A percentile compares a stretch with the other conserved stretches of the same genome.
phyloP scores from a whole-genome alignment of 2,329 filamentous ascomycete genomes.

The Raffaelea deltoideospora region DNA sequence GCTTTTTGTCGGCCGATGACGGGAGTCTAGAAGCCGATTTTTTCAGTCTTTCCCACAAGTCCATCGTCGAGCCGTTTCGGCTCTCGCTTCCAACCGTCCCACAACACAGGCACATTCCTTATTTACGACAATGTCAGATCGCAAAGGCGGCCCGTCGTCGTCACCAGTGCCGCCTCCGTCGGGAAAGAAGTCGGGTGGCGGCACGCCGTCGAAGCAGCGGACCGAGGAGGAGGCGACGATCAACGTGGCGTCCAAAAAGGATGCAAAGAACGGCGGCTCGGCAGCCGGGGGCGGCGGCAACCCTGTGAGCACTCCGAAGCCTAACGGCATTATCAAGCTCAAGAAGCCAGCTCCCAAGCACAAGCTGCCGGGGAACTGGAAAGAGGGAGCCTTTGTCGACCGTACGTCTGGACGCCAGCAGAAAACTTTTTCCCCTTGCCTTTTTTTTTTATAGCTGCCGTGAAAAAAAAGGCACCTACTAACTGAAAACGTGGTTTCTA shows the following conservation, averaged over 20 bases:
- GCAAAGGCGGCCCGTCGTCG: no score
- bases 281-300: background rate
- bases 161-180: conserved; percentile 9
- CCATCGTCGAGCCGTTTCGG: no score
- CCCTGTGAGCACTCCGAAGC: conserved; percentile 10
- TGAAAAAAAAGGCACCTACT: no score
- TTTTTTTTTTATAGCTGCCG: conserved; percentile 1
- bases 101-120: no score
- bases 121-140: no score
- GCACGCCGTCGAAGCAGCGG: conserved; percentile 11
- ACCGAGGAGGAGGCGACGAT: conserved; percentile 41
- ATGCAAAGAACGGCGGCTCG: conserved; percentile 18
- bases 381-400: conserved; percentile 47
- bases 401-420: conserved; percentile 38
- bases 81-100: no score
- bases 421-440: background rate
- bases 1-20: no score
- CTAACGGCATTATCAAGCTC: conserved; percentile 40
- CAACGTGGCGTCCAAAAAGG: conserved; percentile 46
- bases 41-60: no score
- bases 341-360: conserved; percentile 49
- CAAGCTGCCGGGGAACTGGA: conserved; percentile 56
- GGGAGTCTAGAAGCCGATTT: no score
- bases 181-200: conserved; percentile 1
- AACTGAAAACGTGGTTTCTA: background rate